A percentile compares a stretch with the other conserved stretches of the same genome.
Conservation (phyloP, 768 basidiomycete species). For the Suillus subluteus region DNA sequence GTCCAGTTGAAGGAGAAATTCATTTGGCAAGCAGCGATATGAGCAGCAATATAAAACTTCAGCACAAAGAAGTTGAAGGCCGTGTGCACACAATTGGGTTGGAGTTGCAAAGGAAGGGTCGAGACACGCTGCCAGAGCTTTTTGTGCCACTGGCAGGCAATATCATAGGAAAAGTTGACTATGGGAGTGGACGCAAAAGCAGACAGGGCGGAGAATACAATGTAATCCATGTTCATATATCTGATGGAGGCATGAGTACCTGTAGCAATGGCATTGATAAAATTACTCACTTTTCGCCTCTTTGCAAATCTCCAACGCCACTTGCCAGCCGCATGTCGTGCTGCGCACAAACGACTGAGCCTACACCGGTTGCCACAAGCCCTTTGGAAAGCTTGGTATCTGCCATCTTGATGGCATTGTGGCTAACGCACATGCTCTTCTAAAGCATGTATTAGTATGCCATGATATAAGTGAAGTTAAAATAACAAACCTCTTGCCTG, state of each 20-base stretch:
- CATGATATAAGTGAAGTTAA: too few species aligned
- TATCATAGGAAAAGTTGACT: constrained; percentile 24
- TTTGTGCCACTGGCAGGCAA: constrained; percentile 26
- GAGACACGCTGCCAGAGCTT: constrained; percentile 7
- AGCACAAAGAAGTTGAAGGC: constrained; percentile 32
- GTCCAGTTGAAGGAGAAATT: constrained; percentile 34
- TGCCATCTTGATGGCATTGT: too few species aligned
- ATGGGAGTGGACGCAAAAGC: constrained; percentile 8
- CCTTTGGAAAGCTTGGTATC: constrained; percentile 25
- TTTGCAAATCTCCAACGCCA: constrained; percentile 28
- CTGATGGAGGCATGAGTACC: constrained; percentile 5
- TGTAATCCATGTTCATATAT: constrained; percentile 38
- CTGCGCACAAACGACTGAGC: constrained; percentile 30
- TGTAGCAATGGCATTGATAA: constrained; percentile 1
- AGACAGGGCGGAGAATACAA: constrained; percentile 25
- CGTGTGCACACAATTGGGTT: not conserved
- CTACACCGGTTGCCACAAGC: constrained; percentile 31
- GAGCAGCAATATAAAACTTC: constrained; percentile 21
- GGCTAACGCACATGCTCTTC: too few species aligned
- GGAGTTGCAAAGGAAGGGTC: constrained; percentile 5
- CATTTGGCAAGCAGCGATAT: constrained; percentile 24
- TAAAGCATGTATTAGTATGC: too few species aligned
- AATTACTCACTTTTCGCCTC: constrained; percentile 21
- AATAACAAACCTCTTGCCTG: too few species aligned
- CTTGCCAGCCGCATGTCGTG: constrained; percentile 35